Conservation (phyloP, 129 eudicot species). For the Pseudognaphalium luteoalbum region DNA sequence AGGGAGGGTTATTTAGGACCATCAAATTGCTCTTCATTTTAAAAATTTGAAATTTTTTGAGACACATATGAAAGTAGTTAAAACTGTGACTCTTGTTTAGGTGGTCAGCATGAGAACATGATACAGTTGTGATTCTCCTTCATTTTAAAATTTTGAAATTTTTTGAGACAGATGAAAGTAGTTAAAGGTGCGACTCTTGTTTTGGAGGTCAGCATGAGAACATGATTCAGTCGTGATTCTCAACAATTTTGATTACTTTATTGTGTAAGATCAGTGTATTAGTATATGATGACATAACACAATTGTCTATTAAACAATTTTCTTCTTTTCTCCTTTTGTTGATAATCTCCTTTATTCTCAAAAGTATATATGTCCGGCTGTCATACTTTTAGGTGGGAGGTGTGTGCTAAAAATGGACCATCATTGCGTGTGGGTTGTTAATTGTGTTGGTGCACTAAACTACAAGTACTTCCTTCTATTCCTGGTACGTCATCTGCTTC, state of each 20-base stretch:
- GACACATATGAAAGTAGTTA: not conserved
- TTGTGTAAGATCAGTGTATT: too few species aligned
- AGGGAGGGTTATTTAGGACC: not conserved
- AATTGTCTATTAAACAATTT: too few species aligned
- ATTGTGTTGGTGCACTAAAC: conserved; percentile 95
- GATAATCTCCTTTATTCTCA: not conserved
- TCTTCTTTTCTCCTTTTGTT: not conserved
- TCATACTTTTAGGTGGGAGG: conserved; percentile 78
- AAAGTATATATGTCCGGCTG: not conserved
- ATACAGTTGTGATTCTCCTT: not conserved
- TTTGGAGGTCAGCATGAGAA: conserved; percentile 14
- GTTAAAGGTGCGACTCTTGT: not conserved
- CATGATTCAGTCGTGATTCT: not conserved
- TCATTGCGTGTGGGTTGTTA: conserved; percentile 99
- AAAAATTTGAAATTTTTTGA: not conserved
- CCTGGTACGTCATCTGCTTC: conserved; percentile 51
- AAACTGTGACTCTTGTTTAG: not conserved
- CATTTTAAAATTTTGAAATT: too few species aligned
- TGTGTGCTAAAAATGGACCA: conserved; percentile 98
- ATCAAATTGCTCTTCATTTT: not conserved
- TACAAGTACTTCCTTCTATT: conserved; percentile 97
- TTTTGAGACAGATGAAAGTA: not conserved
- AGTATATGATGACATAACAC: too few species aligned
- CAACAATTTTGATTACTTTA: too few species aligned
- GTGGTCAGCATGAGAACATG: conserved; percentile 13